These are phyloP conservation scores for sunflower (Helianthus annuus) DNA, from an alignment of 129 eudicot species.

Conservation along the genomic window DNA sequence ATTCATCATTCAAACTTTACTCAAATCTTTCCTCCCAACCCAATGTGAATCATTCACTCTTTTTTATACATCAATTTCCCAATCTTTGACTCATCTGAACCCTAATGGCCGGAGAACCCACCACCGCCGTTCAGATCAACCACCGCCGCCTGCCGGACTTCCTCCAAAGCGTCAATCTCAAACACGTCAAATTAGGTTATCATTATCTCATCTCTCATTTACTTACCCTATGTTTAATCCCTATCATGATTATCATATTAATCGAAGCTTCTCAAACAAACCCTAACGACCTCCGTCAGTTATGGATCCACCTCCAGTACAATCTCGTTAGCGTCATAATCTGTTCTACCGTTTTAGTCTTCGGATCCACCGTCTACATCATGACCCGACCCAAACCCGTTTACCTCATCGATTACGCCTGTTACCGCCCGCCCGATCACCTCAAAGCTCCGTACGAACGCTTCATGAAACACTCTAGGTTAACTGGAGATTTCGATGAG, in stretches of 20 bases:
- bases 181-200: conserved; percentile 74
- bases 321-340: conserved; percentile 58
- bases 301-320: conserved; percentile 69
- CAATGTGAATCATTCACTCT: background rate
- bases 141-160: conserved; percentile 68
- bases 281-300: conserved; percentile 52
- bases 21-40: background rate
- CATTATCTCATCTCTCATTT: conserved; percentile 68
- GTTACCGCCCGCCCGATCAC: conserved; percentile 52
- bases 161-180: conserved; percentile 69
- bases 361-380: conserved; percentile 68
- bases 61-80: background rate
- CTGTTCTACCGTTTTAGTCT: conserved; percentile 50
- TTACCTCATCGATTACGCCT: conserved; percentile 56
- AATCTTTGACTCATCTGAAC: conserved; percentile 2
- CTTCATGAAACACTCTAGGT: conserved; percentile 55
- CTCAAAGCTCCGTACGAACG: conserved; percentile 47
- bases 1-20: conserved; percentile 12
- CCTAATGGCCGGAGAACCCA: conserved; percentile 11
- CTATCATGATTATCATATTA: conserved; percentile 44
- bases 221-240: conserved; percentile 52
- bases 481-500: conserved; percentile 66
- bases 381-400: conserved; percentile 74
- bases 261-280: conserved; percentile 59
- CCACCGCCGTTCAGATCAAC: conserved; percentile 49